Evolutionary conservation across 2,329 filamentous ascomycete genomes (phyloP).

Genomic region (Harringtonia aguacate): DNA sequence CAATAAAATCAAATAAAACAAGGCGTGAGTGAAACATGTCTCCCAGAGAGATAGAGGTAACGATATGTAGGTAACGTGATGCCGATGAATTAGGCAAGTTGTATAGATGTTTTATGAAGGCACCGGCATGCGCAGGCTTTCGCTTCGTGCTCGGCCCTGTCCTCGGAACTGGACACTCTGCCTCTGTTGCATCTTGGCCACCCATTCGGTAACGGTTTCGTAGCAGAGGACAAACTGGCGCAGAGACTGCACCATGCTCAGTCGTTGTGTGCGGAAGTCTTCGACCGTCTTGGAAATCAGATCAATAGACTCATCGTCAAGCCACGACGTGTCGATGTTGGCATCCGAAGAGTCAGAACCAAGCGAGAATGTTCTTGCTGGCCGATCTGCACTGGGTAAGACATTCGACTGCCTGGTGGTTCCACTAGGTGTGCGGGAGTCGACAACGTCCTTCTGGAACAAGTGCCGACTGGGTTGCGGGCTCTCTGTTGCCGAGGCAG

Average conservation of each 20-base stretch:
- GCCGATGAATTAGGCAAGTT: too few species aligned
- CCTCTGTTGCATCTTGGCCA: conserved; percentile 39
- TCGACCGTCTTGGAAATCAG: conserved; percentile 80
- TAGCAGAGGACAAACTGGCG: conserved; percentile 94
- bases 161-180: conserved; percentile 1
- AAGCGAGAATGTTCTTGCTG: too few species aligned
- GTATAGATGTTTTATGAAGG: neutral
- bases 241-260: conserved; percentile 95
- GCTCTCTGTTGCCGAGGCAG: neutral
- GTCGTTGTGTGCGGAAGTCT: conserved; percentile 75
- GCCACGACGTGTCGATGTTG: conserved; percentile 37
- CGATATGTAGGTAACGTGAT: too few species aligned
- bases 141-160: conserved; percentile 8
- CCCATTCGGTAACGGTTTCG: conserved; percentile 87
- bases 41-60: too few species aligned
- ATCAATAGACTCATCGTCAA: conserved; percentile 62
- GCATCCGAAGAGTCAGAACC: neutral
- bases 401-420: too few species aligned
- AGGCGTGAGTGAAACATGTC: neutral
- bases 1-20: conserved; percentile 11
- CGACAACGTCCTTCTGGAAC: too few species aligned
- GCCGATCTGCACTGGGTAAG: too few species aligned
- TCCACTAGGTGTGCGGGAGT: too few species aligned
- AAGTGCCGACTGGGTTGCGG: too few species aligned
- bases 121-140: conserved; percentile 9